Evolutionary conservation across 495 filamentous ascomycete species (phyloP).

Genomic region (Penicillium cinerascens): DNA sequence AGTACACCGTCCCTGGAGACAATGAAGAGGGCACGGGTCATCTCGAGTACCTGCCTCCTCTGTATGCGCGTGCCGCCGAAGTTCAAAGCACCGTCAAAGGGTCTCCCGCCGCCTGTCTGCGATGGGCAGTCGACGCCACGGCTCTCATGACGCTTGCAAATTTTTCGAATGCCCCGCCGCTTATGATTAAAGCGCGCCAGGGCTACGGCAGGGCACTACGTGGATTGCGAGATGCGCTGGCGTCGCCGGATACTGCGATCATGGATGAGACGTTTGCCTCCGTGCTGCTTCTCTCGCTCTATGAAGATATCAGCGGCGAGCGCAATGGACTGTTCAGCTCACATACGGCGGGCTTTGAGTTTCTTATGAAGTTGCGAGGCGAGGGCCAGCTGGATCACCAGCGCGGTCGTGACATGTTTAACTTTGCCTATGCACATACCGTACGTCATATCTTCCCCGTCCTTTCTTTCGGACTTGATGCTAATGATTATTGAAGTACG

Average conservation of each 20-base stretch:
- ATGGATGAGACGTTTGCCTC: slow-evolving; percentile 44
- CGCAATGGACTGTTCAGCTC: slow-evolving; percentile 40
- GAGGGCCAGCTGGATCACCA: slow-evolving; percentile 28
- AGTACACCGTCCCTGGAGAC: slow-evolving; percentile 31
- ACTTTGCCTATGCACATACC: slow-evolving; percentile 41
- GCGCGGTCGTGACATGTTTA: slow-evolving; percentile 40
- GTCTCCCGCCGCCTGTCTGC: slow-evolving; percentile 28
- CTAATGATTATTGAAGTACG: slow-evolving; percentile 26
- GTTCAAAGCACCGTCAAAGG: slow-evolving; percentile 3
- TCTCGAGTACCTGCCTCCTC: slow-evolving; percentile 34
- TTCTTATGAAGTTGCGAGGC: slow-evolving; percentile 38
- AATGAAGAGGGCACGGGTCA: slow-evolving; percentile 26
- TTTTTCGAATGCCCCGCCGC: slow-evolving; percentile 24
- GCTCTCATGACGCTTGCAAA: slow-evolving; percentile 37
- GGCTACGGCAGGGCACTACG: slow-evolving; percentile 37
- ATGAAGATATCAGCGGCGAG: slow-evolving; percentile 41
- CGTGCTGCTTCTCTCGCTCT: slow-evolving; percentile 37
- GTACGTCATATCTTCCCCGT: slow-evolving; percentile 18
- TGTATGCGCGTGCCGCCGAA: slow-evolving; percentile 31
- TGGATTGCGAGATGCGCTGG: slow-evolving; percentile 28
- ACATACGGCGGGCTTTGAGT: slow-evolving; percentile 41
- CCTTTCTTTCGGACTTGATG: neutral
- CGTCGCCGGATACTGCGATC: slow-evolving; percentile 27
- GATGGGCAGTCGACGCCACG: slow-evolving; percentile 41
- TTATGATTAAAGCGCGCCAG: slow-evolving; percentile 31